Evolutionary conservation across 1,284 basidiomycete species (phyloP).

Genomic region (Ganoderma meredithae): DNA sequence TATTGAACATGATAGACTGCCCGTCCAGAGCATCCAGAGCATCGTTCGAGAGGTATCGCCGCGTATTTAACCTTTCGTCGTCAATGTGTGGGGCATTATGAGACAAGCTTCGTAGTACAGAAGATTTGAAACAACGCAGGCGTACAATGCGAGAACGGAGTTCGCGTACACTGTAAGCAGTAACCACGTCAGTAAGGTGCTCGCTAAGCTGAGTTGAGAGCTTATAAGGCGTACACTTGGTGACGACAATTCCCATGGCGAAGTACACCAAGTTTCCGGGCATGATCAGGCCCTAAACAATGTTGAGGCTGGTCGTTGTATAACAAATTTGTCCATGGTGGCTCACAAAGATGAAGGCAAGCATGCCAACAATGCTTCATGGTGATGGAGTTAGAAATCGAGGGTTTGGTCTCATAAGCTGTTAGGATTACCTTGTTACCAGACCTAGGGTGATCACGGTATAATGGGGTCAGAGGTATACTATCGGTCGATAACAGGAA

Average conservation of each 20-base stretch:
- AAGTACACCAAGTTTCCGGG: not conserved
- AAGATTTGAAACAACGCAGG: not conserved
- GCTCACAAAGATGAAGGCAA: slow-evolving; percentile 4
- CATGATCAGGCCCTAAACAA: not conserved
- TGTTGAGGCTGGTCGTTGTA: not conserved
- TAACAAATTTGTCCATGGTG: not conserved
- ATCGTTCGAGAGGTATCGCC: not conserved
- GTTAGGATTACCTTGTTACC: not conserved
- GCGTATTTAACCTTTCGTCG: not conserved
- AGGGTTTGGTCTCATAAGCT: not conserved
- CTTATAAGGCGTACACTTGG: not conserved
- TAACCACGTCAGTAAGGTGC: not conserved
- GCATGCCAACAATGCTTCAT: not conserved
- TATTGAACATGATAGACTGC: not conserved
- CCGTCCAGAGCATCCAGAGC: not conserved
- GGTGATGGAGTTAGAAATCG: not conserved
- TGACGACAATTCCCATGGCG: not conserved
- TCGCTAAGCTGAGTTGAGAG: not conserved
- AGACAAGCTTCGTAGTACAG: not conserved
- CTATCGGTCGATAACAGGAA: not conserved
- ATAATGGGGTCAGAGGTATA: not conserved
- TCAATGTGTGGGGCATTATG: not conserved
- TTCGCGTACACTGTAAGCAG: slow-evolving; percentile 1
- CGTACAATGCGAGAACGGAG: slow-evolving; percentile 6
- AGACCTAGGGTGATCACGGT: not conserved